Percentiles rank a stretch among this genome's conserved stretches.
Conservation (phyloP, 179 eudicot genomes). For the Drosera spatulata region DNA sequence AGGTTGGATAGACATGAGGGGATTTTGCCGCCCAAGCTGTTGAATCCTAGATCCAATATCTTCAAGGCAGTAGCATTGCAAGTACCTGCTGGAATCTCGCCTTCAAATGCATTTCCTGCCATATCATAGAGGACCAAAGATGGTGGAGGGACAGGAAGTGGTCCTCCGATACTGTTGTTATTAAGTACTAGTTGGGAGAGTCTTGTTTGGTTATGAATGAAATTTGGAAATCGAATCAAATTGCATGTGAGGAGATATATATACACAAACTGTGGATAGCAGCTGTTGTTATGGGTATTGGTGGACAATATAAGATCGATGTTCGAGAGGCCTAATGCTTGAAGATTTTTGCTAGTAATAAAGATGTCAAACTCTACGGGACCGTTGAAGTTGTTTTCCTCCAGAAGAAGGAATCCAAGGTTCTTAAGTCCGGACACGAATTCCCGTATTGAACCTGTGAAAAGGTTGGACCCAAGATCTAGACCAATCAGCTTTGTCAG, state of each 20-base stretch:
- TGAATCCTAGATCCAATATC: not conserved
- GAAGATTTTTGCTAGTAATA: conserved; percentile 1
- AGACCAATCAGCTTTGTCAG: not conserved
- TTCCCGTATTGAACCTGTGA: conserved; percentile 6
- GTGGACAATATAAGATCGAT: not conserved
- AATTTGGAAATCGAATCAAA: not conserved
- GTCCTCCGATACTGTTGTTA: not conserved
- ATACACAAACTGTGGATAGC: not conserved
- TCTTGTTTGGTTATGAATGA: not conserved
- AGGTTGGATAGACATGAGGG: not conserved
- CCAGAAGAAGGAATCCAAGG: conserved; percentile 2
- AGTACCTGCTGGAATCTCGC: not conserved
- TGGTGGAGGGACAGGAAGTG: not conserved
- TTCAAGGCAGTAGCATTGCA: not conserved
- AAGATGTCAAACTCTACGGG: conserved; percentile 6
- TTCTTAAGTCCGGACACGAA: not conserved
- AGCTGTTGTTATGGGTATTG: not conserved
- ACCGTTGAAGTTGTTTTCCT: conserved; percentile 1
- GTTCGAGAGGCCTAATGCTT: not conserved
- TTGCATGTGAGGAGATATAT: not conserved
- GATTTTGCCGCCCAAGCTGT: not conserved
- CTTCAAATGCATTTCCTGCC: not conserved
- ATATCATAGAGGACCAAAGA: not conserved
- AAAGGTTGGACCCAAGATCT: not conserved
- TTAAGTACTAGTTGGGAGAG: not conserved